A percentile compares a stretch with the other conserved stretches of the same genome.
Evolutionary conservation across 2,329 filamentous ascomycete species (phyloP).

Genomic region (Phialocephala subalpina): DNA sequence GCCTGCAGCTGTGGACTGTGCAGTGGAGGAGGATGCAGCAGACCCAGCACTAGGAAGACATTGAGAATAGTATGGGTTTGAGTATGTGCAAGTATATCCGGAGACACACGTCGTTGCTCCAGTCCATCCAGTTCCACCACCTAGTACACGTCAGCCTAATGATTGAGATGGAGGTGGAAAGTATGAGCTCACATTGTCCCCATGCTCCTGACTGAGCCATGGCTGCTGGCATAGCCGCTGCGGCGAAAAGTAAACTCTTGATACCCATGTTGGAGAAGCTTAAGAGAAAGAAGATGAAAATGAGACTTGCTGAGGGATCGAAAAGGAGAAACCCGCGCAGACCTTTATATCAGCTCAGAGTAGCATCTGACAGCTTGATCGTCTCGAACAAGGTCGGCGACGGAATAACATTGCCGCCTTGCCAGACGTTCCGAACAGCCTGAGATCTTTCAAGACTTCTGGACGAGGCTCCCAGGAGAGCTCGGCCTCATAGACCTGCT

Average conservation of each 20-base stretch:
- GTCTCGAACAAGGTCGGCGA: conserved; percentile 11
- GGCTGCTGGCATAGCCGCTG: conserved; percentile 42
- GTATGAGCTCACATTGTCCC: conserved; percentile 39
- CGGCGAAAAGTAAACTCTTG: conserved; percentile 39
- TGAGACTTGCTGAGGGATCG: not conserved
- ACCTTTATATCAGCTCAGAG: conserved; percentile 27
- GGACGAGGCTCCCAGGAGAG: conserved; percentile 19
- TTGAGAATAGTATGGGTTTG: conserved; percentile 41
- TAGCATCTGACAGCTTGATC: not conserved
- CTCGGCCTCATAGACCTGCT: conserved; percentile 14
- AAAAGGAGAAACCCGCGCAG: not conserved
- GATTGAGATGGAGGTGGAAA: not conserved
- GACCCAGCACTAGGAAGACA: conserved; percentile 40
- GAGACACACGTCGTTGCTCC: conserved; percentile 41
- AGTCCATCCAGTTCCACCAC: conserved; percentile 39
- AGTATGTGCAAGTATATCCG: conserved; percentile 38
- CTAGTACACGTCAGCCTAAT: conserved; percentile 25
- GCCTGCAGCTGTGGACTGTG: not conserved
- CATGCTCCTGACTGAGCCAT: conserved; percentile 39
- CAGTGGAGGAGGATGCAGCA: conserved; percentile 4
- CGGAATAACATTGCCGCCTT: conserved; percentile 37
- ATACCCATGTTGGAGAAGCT: conserved; percentile 37
- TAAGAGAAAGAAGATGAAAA: conserved; percentile 16
- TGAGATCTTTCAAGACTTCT: conserved; percentile 23
- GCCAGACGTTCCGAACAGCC: conserved; percentile 37